phyloP scores from a whole-genome alignment of 2,329 filamentous ascomycete genomes.

The Xylaria digitata region DNA sequence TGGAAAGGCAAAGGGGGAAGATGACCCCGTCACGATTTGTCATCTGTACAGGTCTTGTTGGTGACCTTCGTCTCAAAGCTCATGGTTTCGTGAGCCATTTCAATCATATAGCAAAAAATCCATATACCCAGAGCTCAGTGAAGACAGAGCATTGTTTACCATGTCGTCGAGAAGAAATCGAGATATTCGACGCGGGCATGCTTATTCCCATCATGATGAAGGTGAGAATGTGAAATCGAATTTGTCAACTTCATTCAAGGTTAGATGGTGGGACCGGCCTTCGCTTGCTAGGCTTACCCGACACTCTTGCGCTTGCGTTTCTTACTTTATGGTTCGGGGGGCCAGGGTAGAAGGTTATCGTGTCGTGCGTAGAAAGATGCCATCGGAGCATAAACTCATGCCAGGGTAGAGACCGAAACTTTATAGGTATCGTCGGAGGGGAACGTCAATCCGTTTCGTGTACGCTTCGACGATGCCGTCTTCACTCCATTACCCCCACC shows the following conservation, averaged over 20 bases:
- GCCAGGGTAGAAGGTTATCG: background rate
- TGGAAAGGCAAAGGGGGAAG: slow-evolving; percentile 2
- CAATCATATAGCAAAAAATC: slow-evolving; percentile 8
- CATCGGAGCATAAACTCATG: background rate
- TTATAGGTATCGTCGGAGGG: background rate
- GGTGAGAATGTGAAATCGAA: background rate
- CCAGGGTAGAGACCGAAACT: background rate
- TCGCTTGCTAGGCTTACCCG: background rate
- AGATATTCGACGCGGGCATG: background rate
- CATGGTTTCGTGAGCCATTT: slow-evolving; percentile 14
- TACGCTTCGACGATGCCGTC: background rate
- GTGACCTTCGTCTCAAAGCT: slow-evolving; percentile 7
- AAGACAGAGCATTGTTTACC: background rate
- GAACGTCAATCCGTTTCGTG: background rate
- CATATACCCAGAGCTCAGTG: slow-evolving; percentile 4
- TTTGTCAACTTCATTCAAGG: background rate
- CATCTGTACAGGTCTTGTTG: slow-evolving; percentile 11
- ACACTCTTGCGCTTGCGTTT: background rate
- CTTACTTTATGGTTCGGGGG: background rate
- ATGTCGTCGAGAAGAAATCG: background rate
- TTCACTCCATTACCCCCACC: background rate
- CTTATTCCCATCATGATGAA: background rate
- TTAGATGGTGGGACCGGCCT: background rate
- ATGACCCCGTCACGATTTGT: slow-evolving; percentile 11
- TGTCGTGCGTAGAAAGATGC: slow-evolving; percentile 8